Evolutionary conservation across 2,329 filamentous ascomycete species (phyloP).

Genomic region (Hortaea sp.): DNA sequence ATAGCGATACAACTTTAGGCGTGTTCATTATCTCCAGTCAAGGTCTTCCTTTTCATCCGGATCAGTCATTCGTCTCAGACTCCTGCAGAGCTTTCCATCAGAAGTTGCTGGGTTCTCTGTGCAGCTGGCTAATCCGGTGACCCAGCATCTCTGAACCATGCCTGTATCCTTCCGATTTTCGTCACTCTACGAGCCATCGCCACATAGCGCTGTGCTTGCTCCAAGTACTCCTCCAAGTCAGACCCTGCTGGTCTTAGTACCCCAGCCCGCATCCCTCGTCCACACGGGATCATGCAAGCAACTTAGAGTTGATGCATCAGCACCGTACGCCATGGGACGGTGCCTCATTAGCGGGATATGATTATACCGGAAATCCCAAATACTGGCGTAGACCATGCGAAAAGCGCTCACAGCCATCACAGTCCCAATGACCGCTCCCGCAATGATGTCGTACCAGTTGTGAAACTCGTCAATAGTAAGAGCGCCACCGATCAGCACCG

Average conservation of each 20-base stretch:
- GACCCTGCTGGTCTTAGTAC: neutral
- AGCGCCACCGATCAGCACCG: slow-evolving; percentile 56
- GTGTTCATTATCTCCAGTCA: no score
- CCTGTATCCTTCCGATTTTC: no score
- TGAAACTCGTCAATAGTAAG: slow-evolving; percentile 64
- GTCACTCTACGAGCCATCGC: no score
- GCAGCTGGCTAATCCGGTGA: no score
- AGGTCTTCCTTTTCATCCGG: no score
- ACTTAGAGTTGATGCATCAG: neutral
- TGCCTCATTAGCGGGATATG: slow-evolving; percentile 55
- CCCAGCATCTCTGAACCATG: no score
- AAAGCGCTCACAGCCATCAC: slow-evolving; percentile 56
- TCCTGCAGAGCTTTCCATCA: no score
- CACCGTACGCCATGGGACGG: neutral
- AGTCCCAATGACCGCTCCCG: slow-evolving; percentile 55
- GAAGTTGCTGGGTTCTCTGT: no score
- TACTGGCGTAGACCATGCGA: slow-evolving; percentile 55
- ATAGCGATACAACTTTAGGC: no score
- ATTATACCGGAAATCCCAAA: slow-evolving; percentile 60
- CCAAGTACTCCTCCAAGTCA: neutral
- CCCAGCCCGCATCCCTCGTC: slow-evolving; percentile 1
- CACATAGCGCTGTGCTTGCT: no score
- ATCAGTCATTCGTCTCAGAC: no score
- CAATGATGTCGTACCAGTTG: slow-evolving; percentile 65
- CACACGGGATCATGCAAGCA: neutral